Evolutionary conservation across 1,139 yeast genomes (phyloP), one percentile per base, ranked within the genome.

Genomic region (Yamadazyma atlantica): DNA sequence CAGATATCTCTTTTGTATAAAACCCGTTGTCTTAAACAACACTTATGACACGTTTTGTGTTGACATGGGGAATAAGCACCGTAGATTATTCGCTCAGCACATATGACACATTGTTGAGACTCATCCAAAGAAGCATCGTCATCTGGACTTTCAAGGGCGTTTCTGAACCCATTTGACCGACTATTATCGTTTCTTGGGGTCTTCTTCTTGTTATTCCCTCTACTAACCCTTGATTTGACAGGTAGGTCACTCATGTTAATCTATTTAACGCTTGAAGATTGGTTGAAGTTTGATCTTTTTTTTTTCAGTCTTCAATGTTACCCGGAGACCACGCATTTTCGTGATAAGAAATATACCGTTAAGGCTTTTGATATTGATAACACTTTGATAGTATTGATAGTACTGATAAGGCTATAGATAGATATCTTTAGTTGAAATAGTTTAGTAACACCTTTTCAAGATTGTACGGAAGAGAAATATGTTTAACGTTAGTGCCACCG

Each of bases 21-120:
- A 0, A 89, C 92, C 32, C 97, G 71, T 53, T 89, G 88, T 48
- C 97, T 73, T 50, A 90, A 77, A 0, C 89, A 73, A 66, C 99
- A 92, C 38, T 62, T 64, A 56, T 88, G 89, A 59, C 99, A 92
- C 0, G 90, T 81, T 17, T 73, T 73, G 57, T 92, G 97, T 50
- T 82, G 82, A 62, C 99, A 92, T 1, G 90, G 86, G 2, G 92
- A 78, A 12, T 85, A 59, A 0, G 96, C 86, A 2, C 81, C 80
- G 52, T 73, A 76, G 16, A 50, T 52, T 30, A 89, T 71, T 31
- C 65, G 68, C 35, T 86, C 84, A 1, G 97, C 95, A 66, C 99
- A 92, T 40, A 92, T 87, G 28, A 89, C 62, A 66, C 97, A 90
- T 19, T 68, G 60, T 17, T 63, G 56, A 15, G 49, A 51, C 19